phyloP scores from a whole-genome alignment of 192 early-diverging fungal species.

The Coemansia sp. region DNA sequence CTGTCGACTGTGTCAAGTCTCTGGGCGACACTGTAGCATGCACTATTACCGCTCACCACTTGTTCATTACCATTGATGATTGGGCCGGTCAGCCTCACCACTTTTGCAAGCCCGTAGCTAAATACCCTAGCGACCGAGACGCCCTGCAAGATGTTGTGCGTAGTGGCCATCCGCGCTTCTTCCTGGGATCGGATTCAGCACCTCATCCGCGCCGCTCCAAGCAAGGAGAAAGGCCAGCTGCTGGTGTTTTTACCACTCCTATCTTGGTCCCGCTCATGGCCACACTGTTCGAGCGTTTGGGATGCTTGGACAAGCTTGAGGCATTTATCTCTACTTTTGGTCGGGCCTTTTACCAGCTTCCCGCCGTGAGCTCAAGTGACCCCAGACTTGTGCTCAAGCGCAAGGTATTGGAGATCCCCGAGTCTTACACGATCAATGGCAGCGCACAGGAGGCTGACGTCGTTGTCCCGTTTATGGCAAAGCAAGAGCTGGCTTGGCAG shows the following conservation, averaged over 20 bases:
- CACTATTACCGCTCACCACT: slow-evolving; percentile 95
- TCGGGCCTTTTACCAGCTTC: slow-evolving; percentile 81
- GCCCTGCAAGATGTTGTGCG: slow-evolving; percentile 82
- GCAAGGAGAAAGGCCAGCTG: slow-evolving; percentile 76
- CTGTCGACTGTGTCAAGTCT: slow-evolving; percentile 90
- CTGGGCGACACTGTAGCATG: slow-evolving; percentile 91
- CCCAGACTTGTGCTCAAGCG: slow-evolving; percentile 34
- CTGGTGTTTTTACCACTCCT: slow-evolving; percentile 94
- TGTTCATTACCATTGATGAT: slow-evolving; percentile 90
- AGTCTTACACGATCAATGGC: slow-evolving; percentile 17
- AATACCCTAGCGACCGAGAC: slow-evolving; percentile 87
- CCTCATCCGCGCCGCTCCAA: slow-evolving; percentile 90
- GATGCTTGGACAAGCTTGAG: slow-evolving; percentile 77
- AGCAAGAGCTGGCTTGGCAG: slow-evolving; percentile 66
- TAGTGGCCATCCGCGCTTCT: slow-evolving; percentile 93
- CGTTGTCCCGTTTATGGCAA: slow-evolving; percentile 89
- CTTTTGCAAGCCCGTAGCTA: slow-evolving; percentile 99
- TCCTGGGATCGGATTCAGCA: slow-evolving; percentile 96
- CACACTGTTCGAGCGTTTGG: slow-evolving; percentile 84
- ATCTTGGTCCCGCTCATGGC: slow-evolving; percentile 85
- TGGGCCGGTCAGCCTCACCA: slow-evolving; percentile 97
- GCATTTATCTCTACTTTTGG: slow-evolving; percentile 88
- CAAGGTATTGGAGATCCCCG: slow-evolving; percentile 25
- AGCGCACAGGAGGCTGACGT: slow-evolving; percentile 18
- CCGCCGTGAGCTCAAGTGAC: slow-evolving; percentile 35